Conservation (phyloP, 2,329 filamentous ascomycete genomes). For the Amylocarpus encephaloides region DNA sequence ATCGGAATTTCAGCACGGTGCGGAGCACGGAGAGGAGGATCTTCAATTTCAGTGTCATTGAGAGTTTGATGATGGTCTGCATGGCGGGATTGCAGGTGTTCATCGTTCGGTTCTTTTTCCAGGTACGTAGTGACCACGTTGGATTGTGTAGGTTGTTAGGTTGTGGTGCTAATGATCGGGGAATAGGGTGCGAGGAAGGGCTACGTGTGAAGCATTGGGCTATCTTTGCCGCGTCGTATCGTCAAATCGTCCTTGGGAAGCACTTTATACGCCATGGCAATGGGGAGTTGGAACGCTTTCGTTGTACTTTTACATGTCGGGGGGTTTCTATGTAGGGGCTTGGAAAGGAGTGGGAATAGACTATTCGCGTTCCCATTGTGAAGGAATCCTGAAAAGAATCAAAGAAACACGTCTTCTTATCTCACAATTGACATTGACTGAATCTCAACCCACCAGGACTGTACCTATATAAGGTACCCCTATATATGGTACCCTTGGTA, state of each 20-base stretch:
- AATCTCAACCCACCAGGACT: background rate
- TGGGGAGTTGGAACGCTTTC: constrained; percentile 15
- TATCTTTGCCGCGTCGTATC: background rate
- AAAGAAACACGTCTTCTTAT: background rate
- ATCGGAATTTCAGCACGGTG: constrained; percentile 97
- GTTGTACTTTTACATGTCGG: constrained; percentile 22
- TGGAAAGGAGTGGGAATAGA: constrained; percentile 11
- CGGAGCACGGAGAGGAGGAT: constrained; percentile 92
- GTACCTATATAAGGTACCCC: background rate
- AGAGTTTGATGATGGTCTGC: constrained; percentile 81
- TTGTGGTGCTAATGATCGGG: constrained; percentile 7
- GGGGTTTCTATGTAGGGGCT: too few relatives aligned
- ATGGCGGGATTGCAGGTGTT: constrained; percentile 98
- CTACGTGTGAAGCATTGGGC: constrained; percentile 48
- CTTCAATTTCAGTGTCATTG: constrained; percentile 94
- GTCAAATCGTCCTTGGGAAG: constrained; percentile 2
- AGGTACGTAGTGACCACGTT: constrained; percentile 44
- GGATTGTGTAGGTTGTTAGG: constrained; percentile 12
- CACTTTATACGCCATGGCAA: constrained; percentile 11
- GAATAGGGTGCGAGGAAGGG: constrained; percentile 58
- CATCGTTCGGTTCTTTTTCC: constrained; percentile 97
- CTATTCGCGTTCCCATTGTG: constrained; percentile 2
- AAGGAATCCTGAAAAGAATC: background rate
- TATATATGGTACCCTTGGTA: too few relatives aligned
- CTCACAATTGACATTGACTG: background rate